Conservation (phyloP, 2,329 filamentous ascomycete genomes). For the Sclerotinia trifoliorum region DNA sequence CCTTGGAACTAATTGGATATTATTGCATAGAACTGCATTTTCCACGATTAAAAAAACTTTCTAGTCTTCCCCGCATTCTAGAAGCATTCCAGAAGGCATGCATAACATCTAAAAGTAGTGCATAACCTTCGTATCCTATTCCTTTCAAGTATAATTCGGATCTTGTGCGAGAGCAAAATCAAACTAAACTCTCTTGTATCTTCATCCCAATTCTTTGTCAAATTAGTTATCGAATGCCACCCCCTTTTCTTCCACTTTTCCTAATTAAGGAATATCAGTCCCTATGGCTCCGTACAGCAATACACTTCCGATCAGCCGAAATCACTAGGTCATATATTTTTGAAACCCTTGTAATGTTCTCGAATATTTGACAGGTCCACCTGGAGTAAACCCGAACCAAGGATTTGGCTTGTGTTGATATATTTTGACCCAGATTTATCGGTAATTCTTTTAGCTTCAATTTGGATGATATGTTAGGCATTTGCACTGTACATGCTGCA, state of each 20-base stretch:
- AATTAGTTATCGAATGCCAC: neutral
- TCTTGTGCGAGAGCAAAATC: neutral
- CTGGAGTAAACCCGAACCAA: neutral
- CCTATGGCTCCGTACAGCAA: neutral
- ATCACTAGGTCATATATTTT: conserved; percentile 9
- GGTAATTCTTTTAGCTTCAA: neutral
- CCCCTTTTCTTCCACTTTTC: conserved; percentile 10
- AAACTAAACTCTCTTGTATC: neutral
- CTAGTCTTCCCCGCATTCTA: neutral
- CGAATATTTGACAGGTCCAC: conserved; percentile 13
- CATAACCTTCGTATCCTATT: neutral
- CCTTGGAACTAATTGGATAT: neutral
- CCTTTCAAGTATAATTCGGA: neutral
- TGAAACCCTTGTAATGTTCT: neutral
- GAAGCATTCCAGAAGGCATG: neutral
- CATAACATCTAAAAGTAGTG: neutral
- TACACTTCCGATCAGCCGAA: conserved; percentile 1
- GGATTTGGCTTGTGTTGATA: neutral
- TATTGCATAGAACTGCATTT: too few species aligned
- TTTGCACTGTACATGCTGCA: neutral
- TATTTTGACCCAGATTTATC: conserved; percentile 2
- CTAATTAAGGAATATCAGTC: neutral
- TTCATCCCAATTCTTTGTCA: neutral
- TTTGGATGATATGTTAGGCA: neutral
- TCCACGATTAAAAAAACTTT: neutral